phyloP scores from a whole-genome alignment of 306 rosid species.

The Hippophae gyantsensis region DNA sequence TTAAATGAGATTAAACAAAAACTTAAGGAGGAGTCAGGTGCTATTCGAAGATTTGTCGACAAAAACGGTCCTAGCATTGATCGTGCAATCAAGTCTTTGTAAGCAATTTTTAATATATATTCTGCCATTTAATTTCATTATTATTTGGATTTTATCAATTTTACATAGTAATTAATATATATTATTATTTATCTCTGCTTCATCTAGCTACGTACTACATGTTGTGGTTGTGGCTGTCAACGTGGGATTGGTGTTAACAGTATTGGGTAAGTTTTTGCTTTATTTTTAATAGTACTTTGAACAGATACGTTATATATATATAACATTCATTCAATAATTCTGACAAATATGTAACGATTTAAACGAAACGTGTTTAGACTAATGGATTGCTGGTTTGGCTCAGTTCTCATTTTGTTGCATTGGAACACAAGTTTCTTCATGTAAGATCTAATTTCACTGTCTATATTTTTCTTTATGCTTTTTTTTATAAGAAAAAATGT shows the following conservation, averaged over 20 bases:
- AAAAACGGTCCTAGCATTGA: conserved; percentile 28
- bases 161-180: not conserved
- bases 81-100: conserved; percentile 42
- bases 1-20: conserved; percentile 32
- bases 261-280: conserved; percentile 29
- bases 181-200: not conserved
- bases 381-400: conserved; percentile 26
- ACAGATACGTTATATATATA: not conserved
- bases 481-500: no score
- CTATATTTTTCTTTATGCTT: not conserved
- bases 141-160: not conserved
- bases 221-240: conserved; percentile 40
- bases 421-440: conserved; percentile 65
- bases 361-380: conserved; percentile 12
- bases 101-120: conserved; percentile 11
- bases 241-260: conserved; percentile 38
- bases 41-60: conserved; percentile 35
- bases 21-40: conserved; percentile 35
- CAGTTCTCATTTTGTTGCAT: conserved; percentile 44
- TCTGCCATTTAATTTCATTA: not conserved
- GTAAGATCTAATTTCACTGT: conserved; percentile 24
- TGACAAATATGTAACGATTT: not conserved
- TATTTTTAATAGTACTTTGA: not conserved
- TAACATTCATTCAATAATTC: not conserved
- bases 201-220: conserved; percentile 39